phyloP scores from a whole-genome alignment of 805 yeast genomes.

The Pichia californica region DNA sequence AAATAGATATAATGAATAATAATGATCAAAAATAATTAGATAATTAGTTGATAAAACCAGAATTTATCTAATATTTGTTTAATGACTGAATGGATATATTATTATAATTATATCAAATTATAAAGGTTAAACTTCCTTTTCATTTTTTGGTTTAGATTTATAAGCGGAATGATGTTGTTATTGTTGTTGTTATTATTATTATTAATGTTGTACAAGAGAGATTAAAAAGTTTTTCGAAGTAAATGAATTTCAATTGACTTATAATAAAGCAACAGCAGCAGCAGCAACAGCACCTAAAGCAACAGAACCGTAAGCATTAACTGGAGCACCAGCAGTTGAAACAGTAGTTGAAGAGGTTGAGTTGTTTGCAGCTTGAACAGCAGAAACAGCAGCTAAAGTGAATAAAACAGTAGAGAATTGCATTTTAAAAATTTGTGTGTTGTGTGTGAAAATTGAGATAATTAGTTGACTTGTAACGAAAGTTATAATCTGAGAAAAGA shows the following conservation, averaged over 20 bases:
- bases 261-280: slow-evolving; percentile 57
- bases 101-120: no score
- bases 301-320: slow-evolving; percentile 54
- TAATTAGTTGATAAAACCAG: no score
- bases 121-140: no score
- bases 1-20: no score
- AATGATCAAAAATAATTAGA: no score
- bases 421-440: slow-evolving; percentile 37
- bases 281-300: slow-evolving; percentile 80
- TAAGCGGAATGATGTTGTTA: no score
- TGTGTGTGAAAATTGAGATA: not conserved
- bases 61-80: no score
- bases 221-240: no score
- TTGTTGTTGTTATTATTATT: no score
- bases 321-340: slow-evolving; percentile 37
- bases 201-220: no score
- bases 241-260: slow-evolving; percentile 17
- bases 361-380: slow-evolving; percentile 56
- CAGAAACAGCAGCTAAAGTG: slow-evolving; percentile 65
- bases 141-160: no score
- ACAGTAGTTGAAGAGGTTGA: slow-evolving; percentile 35
- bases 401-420: slow-evolving; percentile 65
- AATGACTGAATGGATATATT: no score
- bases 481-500: not conserved
- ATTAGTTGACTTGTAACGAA: not conserved